Percentiles rank a stretch among this genome's conserved stretches.
Evolutionary conservation across 2,329 filamentous ascomycete species (phyloP).

Genomic region (Monosporascus sp.): DNA sequence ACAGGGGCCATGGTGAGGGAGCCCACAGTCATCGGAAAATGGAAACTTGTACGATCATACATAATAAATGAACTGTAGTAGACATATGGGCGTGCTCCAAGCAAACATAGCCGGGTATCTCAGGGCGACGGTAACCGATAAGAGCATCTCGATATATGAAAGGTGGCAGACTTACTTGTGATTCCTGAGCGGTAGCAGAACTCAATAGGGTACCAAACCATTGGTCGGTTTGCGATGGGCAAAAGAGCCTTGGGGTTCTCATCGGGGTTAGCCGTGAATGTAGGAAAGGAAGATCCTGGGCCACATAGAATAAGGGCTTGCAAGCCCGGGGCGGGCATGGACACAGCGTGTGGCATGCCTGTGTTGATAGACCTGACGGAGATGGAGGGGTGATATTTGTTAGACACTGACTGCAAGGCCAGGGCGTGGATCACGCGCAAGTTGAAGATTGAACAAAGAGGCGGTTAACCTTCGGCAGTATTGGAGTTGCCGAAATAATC

Average conservation of each 20-base stretch:
- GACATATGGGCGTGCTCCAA: not conserved
- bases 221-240: conserved; percentile 78
- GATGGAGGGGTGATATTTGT: conserved; percentile 8
- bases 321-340: conserved; percentile 70
- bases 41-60: not conserved
- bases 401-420: too few relatives aligned
- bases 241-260: conserved; percentile 79
- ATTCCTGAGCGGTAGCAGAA: conserved; percentile 80
- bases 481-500: too few relatives aligned
- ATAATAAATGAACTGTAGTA: not conserved
- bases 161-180: conserved; percentile 50
- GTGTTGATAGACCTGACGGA: conserved; percentile 10
- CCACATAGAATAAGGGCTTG: conserved; percentile 81
- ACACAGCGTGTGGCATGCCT: conserved; percentile 71
- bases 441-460: too few relatives aligned
- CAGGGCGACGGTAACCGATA: not conserved
- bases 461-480: too few relatives aligned
- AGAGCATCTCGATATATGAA: not conserved
- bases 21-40: not conserved
- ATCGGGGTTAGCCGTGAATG: conserved; percentile 75
- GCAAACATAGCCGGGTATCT: not conserved
- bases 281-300: conserved; percentile 75
- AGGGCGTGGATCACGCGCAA: too few relatives aligned
- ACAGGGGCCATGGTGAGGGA: not conserved
- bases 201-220: conserved; percentile 86